phyloP scores from a whole-genome alignment of 345 rosid genomes.

The Syzygium aromaticum region DNA sequence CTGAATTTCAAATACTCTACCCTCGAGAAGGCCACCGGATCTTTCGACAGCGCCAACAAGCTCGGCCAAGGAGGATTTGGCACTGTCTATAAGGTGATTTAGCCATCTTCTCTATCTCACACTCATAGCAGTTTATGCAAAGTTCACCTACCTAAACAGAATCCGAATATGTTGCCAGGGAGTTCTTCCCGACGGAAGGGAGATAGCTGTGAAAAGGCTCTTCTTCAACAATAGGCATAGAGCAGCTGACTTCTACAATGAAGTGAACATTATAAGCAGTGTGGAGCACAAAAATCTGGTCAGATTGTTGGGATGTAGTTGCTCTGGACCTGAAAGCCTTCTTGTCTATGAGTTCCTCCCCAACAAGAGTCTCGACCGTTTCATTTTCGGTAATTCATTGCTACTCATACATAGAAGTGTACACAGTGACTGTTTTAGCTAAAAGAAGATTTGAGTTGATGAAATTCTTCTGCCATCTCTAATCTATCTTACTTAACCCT shows the following conservation, averaged over 20 bases:
- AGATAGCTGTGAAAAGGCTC: conserved; percentile 86
- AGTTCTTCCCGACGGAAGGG: conserved; percentile 76
- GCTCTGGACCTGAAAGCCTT: conserved; percentile 93
- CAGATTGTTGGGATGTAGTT: conserved; percentile 81
- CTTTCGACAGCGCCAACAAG: conserved; percentile 58
- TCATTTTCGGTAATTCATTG: conserved; percentile 50
- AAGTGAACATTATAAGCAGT: conserved; percentile 79
- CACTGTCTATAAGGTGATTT: conserved; percentile 76
- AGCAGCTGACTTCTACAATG: conserved; percentile 89
- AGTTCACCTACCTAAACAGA: neutral
- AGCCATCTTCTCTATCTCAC: neutral
- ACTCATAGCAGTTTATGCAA: neutral
- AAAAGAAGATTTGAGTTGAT: neutral
- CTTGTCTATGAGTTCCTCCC: conserved; percentile 81
- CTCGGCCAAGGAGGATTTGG: conserved; percentile 98
- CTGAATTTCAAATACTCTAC: conserved; percentile 88
- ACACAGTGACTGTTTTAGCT: neutral
- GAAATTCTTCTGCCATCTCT: neutral
- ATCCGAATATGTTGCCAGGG: conserved; percentile 34
- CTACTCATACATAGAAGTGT: neutral
- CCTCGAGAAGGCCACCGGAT: conserved; percentile 79
- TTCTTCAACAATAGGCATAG: conserved; percentile 87
- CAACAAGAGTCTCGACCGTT: conserved; percentile 80
- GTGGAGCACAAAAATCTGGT: conserved; percentile 94
- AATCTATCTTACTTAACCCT: neutral